Evolutionary conservation across 2,329 filamentous ascomycete species (phyloP), one percentile per base, ranked within the genome.

Genomic region (Colletotrichum scovillei): DNA sequence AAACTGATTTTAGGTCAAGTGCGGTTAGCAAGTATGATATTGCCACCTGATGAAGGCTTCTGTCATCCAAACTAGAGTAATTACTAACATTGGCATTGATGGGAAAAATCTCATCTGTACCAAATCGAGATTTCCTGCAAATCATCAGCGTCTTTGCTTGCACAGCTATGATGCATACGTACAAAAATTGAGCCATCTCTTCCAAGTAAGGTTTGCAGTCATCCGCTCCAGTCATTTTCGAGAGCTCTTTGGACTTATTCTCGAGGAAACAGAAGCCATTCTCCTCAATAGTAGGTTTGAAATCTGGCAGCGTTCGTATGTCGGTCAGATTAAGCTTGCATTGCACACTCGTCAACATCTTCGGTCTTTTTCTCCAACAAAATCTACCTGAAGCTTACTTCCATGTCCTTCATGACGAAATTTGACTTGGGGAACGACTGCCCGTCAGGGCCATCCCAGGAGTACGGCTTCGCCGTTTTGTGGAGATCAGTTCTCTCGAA

Each of bases 201-300:
- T 49, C 59, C 24, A 63, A 35, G 22, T 63, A 63, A 26, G 59
- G 38, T 9, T 49, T 46, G 22, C 59, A 63, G 24, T 63, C 59
- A 12, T 49, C 22, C 11, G 28, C 16, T 16, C 59, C 59, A 16
- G 59, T 63, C 59, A 30, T 30, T 4, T 49, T 49, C 19, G 59
- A 46, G 5, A 63, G 11, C 35, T 46, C 24, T 28, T 28, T 63
- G 22, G 59, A 63, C 24, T 42, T 42, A 22, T 28, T 52, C 38
- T 63, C 22, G 32, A 49, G 35, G 38, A 63, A 63, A 38, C 59
- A 63, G 59, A 63, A 63, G 22, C 59, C 59, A n/a, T 63, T 63
- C 19, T 63, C 59, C 22, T 63, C 38, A 28, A 63, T 46, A 3
- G 35, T 46, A n/a, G 59, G 59, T 16, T 52, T 49, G 38, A 63